Conservation (phyloP, 2,329 filamentous ascomycete species). For the Fusarium sp. region DNA sequence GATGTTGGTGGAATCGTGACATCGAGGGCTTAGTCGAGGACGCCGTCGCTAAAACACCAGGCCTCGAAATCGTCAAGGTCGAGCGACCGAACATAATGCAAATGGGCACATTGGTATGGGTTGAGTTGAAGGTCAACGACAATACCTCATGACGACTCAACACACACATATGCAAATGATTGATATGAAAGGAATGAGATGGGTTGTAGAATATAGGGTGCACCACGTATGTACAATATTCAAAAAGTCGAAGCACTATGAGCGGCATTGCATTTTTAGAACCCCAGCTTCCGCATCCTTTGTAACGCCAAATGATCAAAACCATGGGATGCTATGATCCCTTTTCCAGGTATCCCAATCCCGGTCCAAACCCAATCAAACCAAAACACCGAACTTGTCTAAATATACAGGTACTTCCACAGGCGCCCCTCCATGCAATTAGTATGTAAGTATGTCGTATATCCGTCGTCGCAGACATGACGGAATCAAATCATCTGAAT, state of each 20-base stretch:
- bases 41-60: slow-evolving; percentile 59
- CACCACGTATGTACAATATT: slow-evolving; percentile 44
- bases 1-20: slow-evolving; percentile 77
- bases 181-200: slow-evolving; percentile 25
- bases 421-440: slow-evolving; percentile 43
- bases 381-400: slow-evolving; percentile 40
- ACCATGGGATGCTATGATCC: slow-evolving; percentile 24
- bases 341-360: slow-evolving; percentile 38
- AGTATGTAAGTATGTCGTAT: slow-evolving; percentile 37
- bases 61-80: slow-evolving; percentile 66
- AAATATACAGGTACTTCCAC: slow-evolving; percentile 48
- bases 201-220: slow-evolving; percentile 37
- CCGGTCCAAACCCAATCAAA: slow-evolving; percentile 33
- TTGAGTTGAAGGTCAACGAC: slow-evolving; percentile 62
- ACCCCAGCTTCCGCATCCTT: slow-evolving; percentile 23
- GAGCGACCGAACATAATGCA: slow-evolving; percentile 63
- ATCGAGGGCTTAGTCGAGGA: slow-evolving; percentile 64
- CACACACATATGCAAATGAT: slow-evolving; percentile 4
- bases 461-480: slow-evolving; percentile 41
- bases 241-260: slow-evolving; percentile 36
- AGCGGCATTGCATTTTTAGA: slow-evolving; percentile 43
- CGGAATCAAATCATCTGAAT: slow-evolving; percentile 36
- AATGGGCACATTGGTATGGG: slow-evolving; percentile 67
- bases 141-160: slow-evolving; percentile 20
- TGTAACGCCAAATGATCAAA: slow-evolving; percentile 37